Percentiles rank a stretch among this genome's conserved stretches.
phyloP scores from a whole-genome alignment of 345 rosid genomes.

The Pugionium cornutum region DNA sequence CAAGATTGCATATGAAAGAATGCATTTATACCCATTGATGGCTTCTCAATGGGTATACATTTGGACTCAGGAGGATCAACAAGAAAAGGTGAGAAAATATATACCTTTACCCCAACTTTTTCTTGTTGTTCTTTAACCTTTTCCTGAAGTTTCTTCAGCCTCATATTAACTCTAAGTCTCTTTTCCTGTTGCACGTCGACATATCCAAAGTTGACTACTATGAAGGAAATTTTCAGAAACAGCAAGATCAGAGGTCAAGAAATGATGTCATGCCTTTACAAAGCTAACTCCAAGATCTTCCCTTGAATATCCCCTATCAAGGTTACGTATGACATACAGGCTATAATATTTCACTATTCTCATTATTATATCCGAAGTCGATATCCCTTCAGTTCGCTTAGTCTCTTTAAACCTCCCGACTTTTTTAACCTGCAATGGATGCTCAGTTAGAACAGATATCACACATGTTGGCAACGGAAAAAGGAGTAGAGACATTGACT shows the following conservation, averaged over 20 bases:
- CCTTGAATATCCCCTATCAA: conserved; percentile 67
- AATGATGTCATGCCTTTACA: conserved; percentile 53
- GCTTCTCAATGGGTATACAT: background rate
- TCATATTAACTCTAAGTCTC: conserved; percentile 60
- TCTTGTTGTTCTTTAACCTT: conserved; percentile 66
- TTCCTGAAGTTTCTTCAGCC: conserved; percentile 53
- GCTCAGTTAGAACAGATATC: conserved; percentile 6
- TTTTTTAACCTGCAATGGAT: conserved; percentile 46
- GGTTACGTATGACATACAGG: conserved; percentile 63
- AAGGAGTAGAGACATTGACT: background rate
- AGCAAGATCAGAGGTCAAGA: background rate
- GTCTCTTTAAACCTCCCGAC: conserved; percentile 64
- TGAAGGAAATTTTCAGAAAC: background rate
- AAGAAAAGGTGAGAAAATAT: background rate
- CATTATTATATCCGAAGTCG: conserved; percentile 68
- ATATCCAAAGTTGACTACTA: conserved; percentile 10
- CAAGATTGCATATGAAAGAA: background rate
- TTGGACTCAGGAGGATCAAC: conserved; percentile 1
- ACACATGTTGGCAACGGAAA: background rate
- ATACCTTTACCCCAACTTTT: conserved; percentile 53
- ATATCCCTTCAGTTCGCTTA: conserved; percentile 62
- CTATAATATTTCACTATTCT: conserved; percentile 69
- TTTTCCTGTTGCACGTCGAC: conserved; percentile 50
- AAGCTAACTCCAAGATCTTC: conserved; percentile 70
- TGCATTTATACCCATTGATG: background rate